Base-by-base conservation (phyloP, 495 filamentous ascomycete genomes). In the Cercophora scortea region DNA sequence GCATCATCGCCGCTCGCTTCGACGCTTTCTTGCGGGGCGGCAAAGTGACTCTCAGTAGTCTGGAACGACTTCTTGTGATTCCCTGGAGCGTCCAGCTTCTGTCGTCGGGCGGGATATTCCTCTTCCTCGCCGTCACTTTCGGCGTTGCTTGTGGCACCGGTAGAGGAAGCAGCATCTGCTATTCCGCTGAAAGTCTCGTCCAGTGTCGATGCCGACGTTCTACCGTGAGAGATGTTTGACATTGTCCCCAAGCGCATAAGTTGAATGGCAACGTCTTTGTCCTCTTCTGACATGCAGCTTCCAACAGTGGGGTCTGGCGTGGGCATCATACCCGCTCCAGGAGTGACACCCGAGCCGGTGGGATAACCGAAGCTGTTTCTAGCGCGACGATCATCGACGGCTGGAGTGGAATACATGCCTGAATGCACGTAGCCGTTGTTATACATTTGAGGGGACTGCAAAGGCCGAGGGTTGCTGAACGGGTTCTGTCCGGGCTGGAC, bases 211-310 rank as follows among this genome's bases (percentile, higher is more conserved):
- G 88, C 87, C 7, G 90, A 96, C 4, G 89, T 90, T 61, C 91
- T 87, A 42, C 87, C 89, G 58, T 90, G 85, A 12, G 90, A 92
- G 57, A 90, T 84, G 60, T 92, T 90, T 33, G 90, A 89, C 57
- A 88, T 83, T 62, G 94, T 89, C n/a, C 92, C 90, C 48, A 98
- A 77, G 54, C 89, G 85, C 81, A 98, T 96, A 57, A 98, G 77
- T 66, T 96, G 91, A 63, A 95, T 82, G 45, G 93, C 93, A 59
- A 96, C 93, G 70, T 98, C 94, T 63, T 97, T 93, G 65, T 98
- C 93, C 65, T 98, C 93, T 65, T 98, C 93, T 4, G 92, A 97
- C 63, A 96, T 90, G 60, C 86, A 92, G 71, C 90, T 96, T 36
- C 87, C 86, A 53, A 95, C 86, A 12, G 94, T 97, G 10, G 91